Base-by-base conservation (phyloP, 2,329 filamentous ascomycete genomes). In the Elsinoe ampelina region DNA sequence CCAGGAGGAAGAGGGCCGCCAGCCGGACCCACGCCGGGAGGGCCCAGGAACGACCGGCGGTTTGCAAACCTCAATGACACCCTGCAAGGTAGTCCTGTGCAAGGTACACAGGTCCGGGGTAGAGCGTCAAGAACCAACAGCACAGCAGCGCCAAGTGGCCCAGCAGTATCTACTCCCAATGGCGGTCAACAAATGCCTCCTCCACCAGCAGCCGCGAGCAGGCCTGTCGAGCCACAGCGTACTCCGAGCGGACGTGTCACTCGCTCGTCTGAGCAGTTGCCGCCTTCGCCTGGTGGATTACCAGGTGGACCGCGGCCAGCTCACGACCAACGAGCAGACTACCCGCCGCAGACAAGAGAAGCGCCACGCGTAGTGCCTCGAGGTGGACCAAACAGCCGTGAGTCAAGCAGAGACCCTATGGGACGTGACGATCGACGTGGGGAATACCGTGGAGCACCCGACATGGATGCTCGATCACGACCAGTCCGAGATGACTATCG, bases 1-100 rank as follows among this genome's bases (percentile, higher is more conserved):
- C 64, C 66, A 39, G 64, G 64, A 38, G 64, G 64, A 22, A 41
- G 58, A 19, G 62, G 61, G 19, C 64, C 65, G 11, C 66, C 66
- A 12, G 66, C 63, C 22, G 66, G 63, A 20, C 66, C 67, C 38
- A 61, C 63, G 6, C 65, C 68, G 11, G 54, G 54, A 4, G 61
- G 54, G 5, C 15, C 39, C 3, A 61, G 63, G 43, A 62, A 66
- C 15, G 65, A 64, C 35, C 65, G 69, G 57, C 61, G 67, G 47
- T 68, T 68, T 10, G 68, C 67, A 32, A 62, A n/a, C 57, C 62
- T 55, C 54, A 62, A 62, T 32, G 58, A 61, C 17, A 55, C 60
- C 4, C 48, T 60, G 26, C 57, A 59, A 35, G 55, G 55, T 5
- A 48, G 35, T n/a, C 47, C 48, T 10, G 39, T 8, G 34, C 59